Evolutionary conservation across 2,329 filamentous ascomycete species (phyloP), one percentile per base, ranked within the genome.

Genomic region (Exophiala alcalophila): DNA sequence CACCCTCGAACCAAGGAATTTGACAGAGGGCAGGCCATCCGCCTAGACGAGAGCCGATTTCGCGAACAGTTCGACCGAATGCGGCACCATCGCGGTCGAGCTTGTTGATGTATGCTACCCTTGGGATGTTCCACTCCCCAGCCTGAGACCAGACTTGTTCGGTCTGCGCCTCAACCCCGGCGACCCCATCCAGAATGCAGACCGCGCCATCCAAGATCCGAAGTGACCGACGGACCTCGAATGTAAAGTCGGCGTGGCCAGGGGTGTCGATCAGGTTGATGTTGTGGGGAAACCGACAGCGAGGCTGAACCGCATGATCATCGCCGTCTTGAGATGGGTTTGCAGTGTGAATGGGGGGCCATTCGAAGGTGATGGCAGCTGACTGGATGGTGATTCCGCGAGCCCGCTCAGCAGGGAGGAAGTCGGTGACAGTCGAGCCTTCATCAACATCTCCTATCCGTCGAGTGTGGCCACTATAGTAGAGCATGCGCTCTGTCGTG

Each of bases 401-500:
- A 54, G 89, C 83, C 59, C 91, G 78, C 64, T 98, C 92, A 52
- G 94, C 83, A 5, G 92, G 91, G 5, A 98, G 77, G 56, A 97
- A 98, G 66, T 98, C 92, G 2, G 92, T 98, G 5, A 96, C 89
- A 3, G 92, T 97, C 52, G 94, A 95, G 25, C 92, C 92, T 65
- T 94, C 85, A 58, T 97, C 91, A 52, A 98, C 92, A 65, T 96
- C 90, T 69, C 92, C 92, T 59, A 96, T 81, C 64, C 90, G 77
- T 53, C 86, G 77, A 7, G 90, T 94, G 50, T 90, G 82, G 34
- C 92, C 91, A 62, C 88, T 94, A 60, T 96, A 95, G 62, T 89
- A 97, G 59, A 98, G 84, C 91, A 97, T 97, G 45, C 92, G 89
- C 79, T 98, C 92, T 3, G 92, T 97, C 0, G 92, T 98, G 0